Percentiles rank a stretch among this genome's conserved stretches.
Evolutionary conservation across 192 early-diverging fungal genomes (phyloP).

Genomic region (Backusella mclennaniae): DNA sequence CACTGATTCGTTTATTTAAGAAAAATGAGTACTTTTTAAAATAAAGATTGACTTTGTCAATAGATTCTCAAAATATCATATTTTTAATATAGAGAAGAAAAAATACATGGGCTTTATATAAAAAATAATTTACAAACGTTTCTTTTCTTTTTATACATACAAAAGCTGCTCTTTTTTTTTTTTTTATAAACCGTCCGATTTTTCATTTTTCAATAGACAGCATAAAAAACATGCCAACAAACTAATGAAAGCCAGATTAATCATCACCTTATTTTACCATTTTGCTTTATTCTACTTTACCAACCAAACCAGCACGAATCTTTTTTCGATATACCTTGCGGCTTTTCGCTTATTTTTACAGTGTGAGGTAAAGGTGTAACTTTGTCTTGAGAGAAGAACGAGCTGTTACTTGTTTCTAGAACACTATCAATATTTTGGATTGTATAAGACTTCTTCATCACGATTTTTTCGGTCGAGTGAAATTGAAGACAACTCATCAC

Average conservation of each 20-base stretch:
- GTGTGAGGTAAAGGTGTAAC: not conserved
- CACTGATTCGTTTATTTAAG: not conserved
- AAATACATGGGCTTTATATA: not conserved
- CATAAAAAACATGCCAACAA: conserved; percentile 16
- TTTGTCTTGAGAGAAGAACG: not conserved
- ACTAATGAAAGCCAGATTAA: not conserved
- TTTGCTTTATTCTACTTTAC: not conserved
- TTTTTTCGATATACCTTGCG: conserved; percentile 2
- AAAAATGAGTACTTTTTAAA: not conserved
- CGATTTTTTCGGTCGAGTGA: not conserved
- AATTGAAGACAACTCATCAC: not conserved
- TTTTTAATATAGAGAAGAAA: not conserved
- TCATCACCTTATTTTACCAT: not conserved
- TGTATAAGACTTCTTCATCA: not conserved
- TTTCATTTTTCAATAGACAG: conserved; percentile 17
- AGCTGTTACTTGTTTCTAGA: not conserved
- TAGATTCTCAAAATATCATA: not conserved
- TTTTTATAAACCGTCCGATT: not conserved
- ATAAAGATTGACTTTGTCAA: not conserved
- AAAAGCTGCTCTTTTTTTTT: not conserved
- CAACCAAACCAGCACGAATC: conserved; percentile 10
- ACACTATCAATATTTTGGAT: not conserved
- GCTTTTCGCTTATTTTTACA: not conserved
- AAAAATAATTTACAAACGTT: not conserved
- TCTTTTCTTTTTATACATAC: not conserved